Conservation (phyloP, 768 basidiomycete genomes). For the Rhodotorula sphaerocarpa region DNA sequence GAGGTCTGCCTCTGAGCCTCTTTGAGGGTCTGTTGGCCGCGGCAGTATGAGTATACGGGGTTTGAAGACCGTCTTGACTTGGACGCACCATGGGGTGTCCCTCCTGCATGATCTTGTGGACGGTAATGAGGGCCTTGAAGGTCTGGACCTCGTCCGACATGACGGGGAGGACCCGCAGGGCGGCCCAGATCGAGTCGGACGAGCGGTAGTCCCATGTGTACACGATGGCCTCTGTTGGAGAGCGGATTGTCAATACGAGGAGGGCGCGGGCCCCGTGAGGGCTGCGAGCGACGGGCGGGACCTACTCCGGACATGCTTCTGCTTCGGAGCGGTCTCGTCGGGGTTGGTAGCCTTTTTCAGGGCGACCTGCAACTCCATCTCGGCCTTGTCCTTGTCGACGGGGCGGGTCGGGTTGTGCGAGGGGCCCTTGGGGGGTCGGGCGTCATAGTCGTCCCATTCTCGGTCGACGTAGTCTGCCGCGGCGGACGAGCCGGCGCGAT, state of each 20-base stretch:
- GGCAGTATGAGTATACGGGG: no score
- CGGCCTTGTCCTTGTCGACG: conserved; percentile 97
- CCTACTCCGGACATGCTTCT: conserved; percentile 97
- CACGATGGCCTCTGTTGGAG: conserved; percentile 75
- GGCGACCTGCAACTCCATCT: conserved; percentile 82
- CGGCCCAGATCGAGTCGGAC: conserved; percentile 96
- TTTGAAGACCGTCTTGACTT: no score
- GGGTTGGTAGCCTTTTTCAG: conserved; percentile 97
- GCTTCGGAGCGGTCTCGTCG: conserved; percentile 94
- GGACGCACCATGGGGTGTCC: conserved; percentile 85
- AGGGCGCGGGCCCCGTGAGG: no score
- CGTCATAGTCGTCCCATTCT: conserved; percentile 13
- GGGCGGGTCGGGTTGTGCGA: conserved; percentile 65
- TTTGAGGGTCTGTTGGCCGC: conserved; percentile 65
- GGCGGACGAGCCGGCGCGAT: conserved; percentile 3
- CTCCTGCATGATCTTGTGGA: conserved; percentile 96
- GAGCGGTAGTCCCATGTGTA: conserved; percentile 99
- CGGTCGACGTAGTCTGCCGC: conserved; percentile 30
- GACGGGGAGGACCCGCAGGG: conserved; percentile 90
- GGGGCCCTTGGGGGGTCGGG: conserved; percentile 1
- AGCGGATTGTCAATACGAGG: neutral
- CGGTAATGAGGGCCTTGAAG: conserved; percentile 93
- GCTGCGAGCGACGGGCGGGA: conserved; percentile 23
- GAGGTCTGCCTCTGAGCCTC: conserved; percentile 94
- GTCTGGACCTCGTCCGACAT: conserved; percentile 95